A percentile compares a stretch with the other conserved stretches of the same genome.
Evolutionary conservation across 2,329 filamentous ascomycete genomes (phyloP).

Genomic region (Exophiala sp.): DNA sequence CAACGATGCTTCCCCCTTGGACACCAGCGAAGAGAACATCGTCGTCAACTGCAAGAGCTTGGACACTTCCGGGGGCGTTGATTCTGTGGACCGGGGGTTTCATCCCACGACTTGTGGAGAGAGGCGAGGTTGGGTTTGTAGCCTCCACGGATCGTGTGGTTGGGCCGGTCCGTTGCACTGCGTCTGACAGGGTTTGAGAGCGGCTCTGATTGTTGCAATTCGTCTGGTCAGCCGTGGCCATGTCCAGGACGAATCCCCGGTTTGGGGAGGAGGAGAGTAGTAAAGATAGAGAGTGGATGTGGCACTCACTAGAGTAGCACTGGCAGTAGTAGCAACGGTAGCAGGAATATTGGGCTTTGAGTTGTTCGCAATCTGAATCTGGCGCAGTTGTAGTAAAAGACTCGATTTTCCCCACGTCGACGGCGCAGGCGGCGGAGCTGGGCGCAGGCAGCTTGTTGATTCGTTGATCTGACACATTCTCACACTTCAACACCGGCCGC

Average conservation of each 20-base stretch:
- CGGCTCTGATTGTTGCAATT: background rate
- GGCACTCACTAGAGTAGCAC: background rate
- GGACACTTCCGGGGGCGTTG: conserved; percentile 35
- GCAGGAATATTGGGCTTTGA: background rate
- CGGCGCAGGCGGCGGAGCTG: background rate
- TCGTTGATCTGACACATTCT: conserved; percentile 22
- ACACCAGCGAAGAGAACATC: conserved; percentile 85
- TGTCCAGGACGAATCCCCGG: background rate
- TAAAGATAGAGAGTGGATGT: conserved; percentile 1
- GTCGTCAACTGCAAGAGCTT: conserved; percentile 74
- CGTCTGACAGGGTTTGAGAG: background rate
- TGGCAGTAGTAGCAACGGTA: background rate
- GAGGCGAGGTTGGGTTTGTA: conserved; percentile 2
- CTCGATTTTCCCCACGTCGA: conserved; percentile 1
- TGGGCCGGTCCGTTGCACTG: background rate
- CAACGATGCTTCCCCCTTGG: conserved; percentile 84
- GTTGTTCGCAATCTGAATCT: background rate
- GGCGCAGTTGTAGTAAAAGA: background rate
- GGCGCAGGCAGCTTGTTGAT: conserved; percentile 2
- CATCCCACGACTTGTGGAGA: background rate
- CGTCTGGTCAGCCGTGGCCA: conserved; percentile 15
- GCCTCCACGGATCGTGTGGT: background rate
- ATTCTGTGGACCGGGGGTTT: conserved; percentile 25
- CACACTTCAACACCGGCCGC: background rate
- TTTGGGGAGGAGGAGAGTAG: background rate